Evolutionary conservation across 495 filamentous ascomycete genomes (phyloP).

Genomic region (Neurospora tetraspora): DNA sequence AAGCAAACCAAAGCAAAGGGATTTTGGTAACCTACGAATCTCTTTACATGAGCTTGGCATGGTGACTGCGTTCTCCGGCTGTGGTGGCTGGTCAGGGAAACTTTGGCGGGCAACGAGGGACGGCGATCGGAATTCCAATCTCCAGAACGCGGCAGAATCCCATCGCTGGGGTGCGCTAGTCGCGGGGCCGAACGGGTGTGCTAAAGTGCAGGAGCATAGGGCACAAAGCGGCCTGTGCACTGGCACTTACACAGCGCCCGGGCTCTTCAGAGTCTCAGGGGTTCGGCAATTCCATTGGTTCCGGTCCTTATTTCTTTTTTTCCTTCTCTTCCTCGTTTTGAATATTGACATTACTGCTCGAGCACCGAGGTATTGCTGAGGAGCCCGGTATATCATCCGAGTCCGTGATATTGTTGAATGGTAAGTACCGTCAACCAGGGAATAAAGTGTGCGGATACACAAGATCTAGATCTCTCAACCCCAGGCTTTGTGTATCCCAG

Average conservation of each 20-base stretch:
- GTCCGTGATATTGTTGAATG: not conserved
- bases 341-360: not conserved
- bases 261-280: not conserved
- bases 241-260: not conserved
- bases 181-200: not conserved
- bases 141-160: not conserved
- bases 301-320: not conserved
- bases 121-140: not conserved
- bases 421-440: not conserved
- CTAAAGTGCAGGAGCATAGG: not conserved
- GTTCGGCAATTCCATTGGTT: not conserved
- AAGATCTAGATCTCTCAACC: not conserved
- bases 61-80: slow-evolving; percentile 21
- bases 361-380: not conserved
- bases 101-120: not conserved
- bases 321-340: too few species aligned
- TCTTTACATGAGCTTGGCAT: slow-evolving; percentile 98
- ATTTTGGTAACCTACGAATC: slow-evolving; percentile 56
- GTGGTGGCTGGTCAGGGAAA: not conserved
- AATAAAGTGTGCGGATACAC: not conserved
- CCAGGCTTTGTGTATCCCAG: not conserved
- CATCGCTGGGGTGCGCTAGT: not conserved
- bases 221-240: not conserved
- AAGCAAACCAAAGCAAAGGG: not conserved
- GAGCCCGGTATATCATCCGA: not conserved